A percentile compares a stretch with the other conserved stretches of the same genome.
phyloP scores from a whole-genome alignment of 768 basidiomycete species.

The Termitomyces eurrhizus region DNA sequence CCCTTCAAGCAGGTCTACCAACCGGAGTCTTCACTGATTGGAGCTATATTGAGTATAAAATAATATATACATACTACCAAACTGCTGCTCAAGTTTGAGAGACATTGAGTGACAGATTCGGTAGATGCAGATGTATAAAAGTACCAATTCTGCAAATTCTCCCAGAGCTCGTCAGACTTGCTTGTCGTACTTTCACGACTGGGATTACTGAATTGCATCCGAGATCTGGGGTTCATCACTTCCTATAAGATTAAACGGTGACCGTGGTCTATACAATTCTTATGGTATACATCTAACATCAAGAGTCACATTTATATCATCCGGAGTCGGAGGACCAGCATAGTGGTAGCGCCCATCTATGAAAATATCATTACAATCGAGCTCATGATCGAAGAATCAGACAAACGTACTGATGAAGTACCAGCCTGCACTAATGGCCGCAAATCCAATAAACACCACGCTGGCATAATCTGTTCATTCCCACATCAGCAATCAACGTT shows the following conservation, averaged over 20 bases:
- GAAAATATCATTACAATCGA: not conserved
- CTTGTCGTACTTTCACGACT: too few relatives aligned
- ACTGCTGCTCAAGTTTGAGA: too few relatives aligned
- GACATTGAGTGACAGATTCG: too few relatives aligned
- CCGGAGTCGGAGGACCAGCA: conserved; percentile 37
- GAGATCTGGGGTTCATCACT: too few relatives aligned
- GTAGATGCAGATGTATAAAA: too few relatives aligned
- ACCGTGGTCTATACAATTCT: not conserved
- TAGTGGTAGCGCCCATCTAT: conserved; percentile 42
- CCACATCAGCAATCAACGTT: not conserved
- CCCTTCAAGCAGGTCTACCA: too few relatives aligned
- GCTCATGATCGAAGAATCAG: not conserved
- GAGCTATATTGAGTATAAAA: too few relatives aligned
- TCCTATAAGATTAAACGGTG: not conserved
- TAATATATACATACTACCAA: too few relatives aligned
- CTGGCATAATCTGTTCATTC: conserved; percentile 53
- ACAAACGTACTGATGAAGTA: conserved; percentile 50
- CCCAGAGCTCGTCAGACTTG: too few relatives aligned
- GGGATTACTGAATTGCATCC: too few relatives aligned
- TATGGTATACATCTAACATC: not conserved
- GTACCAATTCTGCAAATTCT: too few relatives aligned
- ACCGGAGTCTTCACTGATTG: too few relatives aligned
- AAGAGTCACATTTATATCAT: not conserved
- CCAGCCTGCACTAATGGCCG: conserved; percentile 53
- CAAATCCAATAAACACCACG: conserved; percentile 67